These are phyloP conservation scores for Colletotrichum sp. DNA, from an alignment of 2,329 filamentous ascomycete species.

Conservation along the genomic window DNA sequence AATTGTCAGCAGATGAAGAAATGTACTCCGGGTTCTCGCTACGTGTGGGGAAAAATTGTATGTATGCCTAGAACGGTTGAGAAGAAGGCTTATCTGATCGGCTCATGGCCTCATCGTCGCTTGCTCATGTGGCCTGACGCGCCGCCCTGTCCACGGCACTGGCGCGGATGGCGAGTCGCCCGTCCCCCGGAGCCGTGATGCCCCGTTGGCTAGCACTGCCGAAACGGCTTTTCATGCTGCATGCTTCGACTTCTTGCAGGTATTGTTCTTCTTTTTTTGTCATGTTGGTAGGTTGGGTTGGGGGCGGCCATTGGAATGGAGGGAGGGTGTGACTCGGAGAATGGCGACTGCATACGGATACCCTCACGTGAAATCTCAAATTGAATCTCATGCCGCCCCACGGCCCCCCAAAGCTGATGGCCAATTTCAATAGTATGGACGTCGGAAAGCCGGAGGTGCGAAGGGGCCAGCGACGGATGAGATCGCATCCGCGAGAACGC, in stretches of 20 bases:
- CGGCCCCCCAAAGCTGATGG: not conserved
- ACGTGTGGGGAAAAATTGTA: not conserved
- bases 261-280: not conserved
- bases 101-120: not conserved
- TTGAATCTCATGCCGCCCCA: not conserved
- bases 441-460: not conserved
- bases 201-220: not conserved
- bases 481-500: not conserved
- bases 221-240: not conserved
- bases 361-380: not conserved
- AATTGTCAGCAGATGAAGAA: not conserved
- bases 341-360: not conserved
- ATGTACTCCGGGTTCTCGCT: not conserved
- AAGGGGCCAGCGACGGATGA: not conserved
- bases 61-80: not conserved
- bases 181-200: not conserved
- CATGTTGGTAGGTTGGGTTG: not conserved
- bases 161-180: not conserved
- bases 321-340: not conserved
- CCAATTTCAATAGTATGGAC: too few species aligned
- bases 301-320: not conserved
- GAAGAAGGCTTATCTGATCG: not conserved
- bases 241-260: not conserved
- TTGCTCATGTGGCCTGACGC: not conserved
- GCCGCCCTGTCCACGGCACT: not conserved